Conservation (phyloP, 208 protist species). For the Wallacemonas sp. region DNA sequence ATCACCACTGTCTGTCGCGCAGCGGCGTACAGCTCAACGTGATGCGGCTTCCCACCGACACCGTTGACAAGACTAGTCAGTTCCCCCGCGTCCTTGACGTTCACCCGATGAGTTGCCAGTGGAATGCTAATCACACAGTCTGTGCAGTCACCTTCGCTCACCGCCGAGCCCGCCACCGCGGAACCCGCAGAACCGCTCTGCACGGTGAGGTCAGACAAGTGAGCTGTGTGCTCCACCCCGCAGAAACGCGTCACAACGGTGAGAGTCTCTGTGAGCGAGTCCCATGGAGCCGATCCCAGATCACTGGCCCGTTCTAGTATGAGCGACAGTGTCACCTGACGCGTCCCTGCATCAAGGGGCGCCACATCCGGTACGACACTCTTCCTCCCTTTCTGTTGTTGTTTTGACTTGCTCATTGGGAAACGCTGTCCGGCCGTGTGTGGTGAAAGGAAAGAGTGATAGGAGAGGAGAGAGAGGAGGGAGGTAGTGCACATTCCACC, state of each 20-base stretch:
- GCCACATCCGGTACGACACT: neutral
- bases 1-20: neutral
- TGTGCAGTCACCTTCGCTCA: neutral
- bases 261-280: neutral
- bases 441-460: too few relatives aligned
- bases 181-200: neutral
- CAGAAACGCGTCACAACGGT: neutral
- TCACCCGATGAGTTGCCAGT: neutral
- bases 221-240: neutral
- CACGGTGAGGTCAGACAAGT: neutral
- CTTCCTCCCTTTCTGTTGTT: slow-evolving; percentile 1
- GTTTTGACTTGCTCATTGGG: slow-evolving; percentile 4
- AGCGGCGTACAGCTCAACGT: neutral
- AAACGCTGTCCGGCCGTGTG: too few relatives aligned
- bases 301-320: neutral
- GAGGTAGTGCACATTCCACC: too few relatives aligned
- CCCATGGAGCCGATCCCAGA: neutral
- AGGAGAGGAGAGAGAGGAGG: too few relatives aligned
- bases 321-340: slow-evolving; percentile 6
- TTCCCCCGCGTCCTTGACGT: neutral
- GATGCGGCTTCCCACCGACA: neutral
- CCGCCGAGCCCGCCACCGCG: too few relatives aligned
- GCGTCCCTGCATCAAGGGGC: neutral
- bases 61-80: neutral
- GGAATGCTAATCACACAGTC: neutral